phyloP scores from a whole-genome alignment of 352 stramenopile species.

The Phytophthora melonis region DNA sequence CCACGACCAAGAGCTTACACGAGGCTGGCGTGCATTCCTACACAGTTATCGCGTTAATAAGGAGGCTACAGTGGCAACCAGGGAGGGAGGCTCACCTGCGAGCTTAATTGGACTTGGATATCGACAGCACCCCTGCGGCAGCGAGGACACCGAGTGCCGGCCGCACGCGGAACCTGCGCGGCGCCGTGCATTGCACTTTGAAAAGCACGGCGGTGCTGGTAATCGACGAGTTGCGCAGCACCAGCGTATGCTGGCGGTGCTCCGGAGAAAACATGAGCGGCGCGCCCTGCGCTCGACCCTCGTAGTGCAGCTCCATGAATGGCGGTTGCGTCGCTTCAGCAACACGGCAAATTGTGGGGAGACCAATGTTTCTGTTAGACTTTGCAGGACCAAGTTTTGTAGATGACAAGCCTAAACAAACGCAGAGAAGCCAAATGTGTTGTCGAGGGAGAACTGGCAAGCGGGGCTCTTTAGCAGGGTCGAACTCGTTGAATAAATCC shows the following conservation, averaged over 20 bases:
- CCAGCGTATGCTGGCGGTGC: conserved; percentile 4
- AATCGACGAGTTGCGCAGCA: conserved; percentile 11
- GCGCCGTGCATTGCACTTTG: conserved; percentile 58
- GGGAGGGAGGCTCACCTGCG: conserved; percentile 32
- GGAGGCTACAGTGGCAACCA: not conserved
- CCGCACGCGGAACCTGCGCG: conserved; percentile 49
- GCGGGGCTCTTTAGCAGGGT: too few species aligned
- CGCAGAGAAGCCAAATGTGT: too few species aligned
- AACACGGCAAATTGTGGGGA: too few species aligned
- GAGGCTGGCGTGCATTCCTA: conserved; percentile 36
- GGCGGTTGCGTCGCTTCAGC: not conserved
- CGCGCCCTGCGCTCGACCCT: not conserved
- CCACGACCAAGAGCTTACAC: conserved; percentile 53
- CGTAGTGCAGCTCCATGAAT: conserved; percentile 27
- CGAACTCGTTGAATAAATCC: too few species aligned
- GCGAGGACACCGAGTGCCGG: conserved; percentile 34
- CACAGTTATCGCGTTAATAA: not conserved
- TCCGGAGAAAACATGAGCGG: conserved; percentile 18
- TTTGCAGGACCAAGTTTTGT: too few species aligned
- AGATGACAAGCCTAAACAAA: too few species aligned
- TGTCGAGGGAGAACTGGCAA: too few species aligned
- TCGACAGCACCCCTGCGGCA: not conserved
- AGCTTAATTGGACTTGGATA: conserved; percentile 43
- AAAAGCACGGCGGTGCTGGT: conserved; percentile 32
- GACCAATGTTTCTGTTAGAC: too few species aligned